Percentiles rank a stretch among this genome's conserved stretches.
phyloP scores from a whole-genome alignment of 139 green algal genomes.

The Chara braunii region DNA sequence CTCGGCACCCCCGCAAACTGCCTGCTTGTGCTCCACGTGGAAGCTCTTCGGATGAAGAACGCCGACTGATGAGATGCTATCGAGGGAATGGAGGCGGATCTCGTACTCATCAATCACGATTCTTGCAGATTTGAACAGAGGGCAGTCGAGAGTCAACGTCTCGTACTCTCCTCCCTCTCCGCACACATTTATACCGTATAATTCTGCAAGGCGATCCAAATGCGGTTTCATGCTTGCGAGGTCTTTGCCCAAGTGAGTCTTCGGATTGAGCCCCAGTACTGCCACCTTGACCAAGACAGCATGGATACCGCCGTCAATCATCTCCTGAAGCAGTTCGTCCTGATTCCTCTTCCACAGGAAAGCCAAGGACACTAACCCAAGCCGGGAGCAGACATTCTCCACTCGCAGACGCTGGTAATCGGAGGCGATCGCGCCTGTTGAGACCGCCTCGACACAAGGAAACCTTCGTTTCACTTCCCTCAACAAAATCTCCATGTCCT shows the following conservation, averaged over 20 bases:
- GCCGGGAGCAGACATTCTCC: conserved; percentile 70
- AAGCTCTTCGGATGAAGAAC: conserved; percentile 55
- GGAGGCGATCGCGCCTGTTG: conserved; percentile 80
- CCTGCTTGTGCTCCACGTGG: conserved; percentile 66
- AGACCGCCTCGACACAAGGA: conserved; percentile 59
- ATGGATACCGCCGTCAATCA: conserved; percentile 57
- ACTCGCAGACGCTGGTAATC: conserved; percentile 96
- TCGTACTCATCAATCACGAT: conserved; percentile 52
- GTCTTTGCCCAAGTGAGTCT: conserved; percentile 67
- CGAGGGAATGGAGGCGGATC: conserved; percentile 37
- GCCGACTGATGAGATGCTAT: conserved; percentile 17
- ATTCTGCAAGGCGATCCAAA: too few relatives aligned
- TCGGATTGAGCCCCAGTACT: conserved; percentile 54
- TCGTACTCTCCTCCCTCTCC: conserved; percentile 98
- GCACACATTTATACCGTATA: conserved; percentile 81
- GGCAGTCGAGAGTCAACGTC: conserved; percentile 77
- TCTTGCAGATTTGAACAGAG: conserved; percentile 45
- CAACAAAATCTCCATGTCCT: conserved; percentile 77
- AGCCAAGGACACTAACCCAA: conserved; percentile 79
- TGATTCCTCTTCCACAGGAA: conserved; percentile 87
- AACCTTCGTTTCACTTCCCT: not conserved
- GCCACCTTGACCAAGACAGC: conserved; percentile 73
- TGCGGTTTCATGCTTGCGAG: too few relatives aligned
- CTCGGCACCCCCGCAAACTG: too few relatives aligned
- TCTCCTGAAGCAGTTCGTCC: conserved; percentile 54